Evolutionary conservation across 345 rosid species (phyloP).

Genomic region (Bruguiera sexangula): DNA sequence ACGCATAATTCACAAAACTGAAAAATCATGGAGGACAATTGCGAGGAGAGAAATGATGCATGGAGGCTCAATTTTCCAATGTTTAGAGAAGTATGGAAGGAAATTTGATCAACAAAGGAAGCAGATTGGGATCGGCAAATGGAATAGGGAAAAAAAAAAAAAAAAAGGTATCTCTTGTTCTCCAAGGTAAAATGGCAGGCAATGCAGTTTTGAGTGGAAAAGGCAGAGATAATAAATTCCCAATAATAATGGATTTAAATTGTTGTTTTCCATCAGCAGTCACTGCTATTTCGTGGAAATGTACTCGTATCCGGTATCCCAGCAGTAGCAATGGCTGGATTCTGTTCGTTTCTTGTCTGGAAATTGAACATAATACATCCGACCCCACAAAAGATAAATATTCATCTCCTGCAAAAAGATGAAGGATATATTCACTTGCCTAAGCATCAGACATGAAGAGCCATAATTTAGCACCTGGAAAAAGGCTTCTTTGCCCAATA

Average conservation of each 20-base stretch:
- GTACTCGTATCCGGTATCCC: too few species aligned
- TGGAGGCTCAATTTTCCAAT: neutral
- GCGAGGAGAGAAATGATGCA: neutral
- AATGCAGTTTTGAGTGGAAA: conserved; percentile 13
- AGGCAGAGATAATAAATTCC: conserved; percentile 26
- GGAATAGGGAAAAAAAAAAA: neutral
- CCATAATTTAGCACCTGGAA: too few species aligned
- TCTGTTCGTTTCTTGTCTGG: too few species aligned
- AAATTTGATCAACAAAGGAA: neutral
- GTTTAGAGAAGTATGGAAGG: neutral
- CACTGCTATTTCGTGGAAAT: neutral
- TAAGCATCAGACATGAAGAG: too few species aligned
- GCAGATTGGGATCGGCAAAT: neutral
- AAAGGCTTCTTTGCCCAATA: too few species aligned
- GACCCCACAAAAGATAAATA: too few species aligned
- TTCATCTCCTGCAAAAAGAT: too few species aligned
- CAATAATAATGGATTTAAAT: conserved; percentile 18
- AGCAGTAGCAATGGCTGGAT: too few species aligned
- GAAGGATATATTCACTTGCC: too few species aligned
- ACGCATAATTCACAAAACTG: neutral
- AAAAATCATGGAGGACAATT: neutral
- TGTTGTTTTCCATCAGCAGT: neutral
- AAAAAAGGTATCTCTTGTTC: conserved; percentile 1
- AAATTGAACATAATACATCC: too few species aligned
- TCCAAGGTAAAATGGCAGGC: conserved; percentile 5